Conservation (phyloP, 805 yeast species). For the Candida xyloterini region DNA sequence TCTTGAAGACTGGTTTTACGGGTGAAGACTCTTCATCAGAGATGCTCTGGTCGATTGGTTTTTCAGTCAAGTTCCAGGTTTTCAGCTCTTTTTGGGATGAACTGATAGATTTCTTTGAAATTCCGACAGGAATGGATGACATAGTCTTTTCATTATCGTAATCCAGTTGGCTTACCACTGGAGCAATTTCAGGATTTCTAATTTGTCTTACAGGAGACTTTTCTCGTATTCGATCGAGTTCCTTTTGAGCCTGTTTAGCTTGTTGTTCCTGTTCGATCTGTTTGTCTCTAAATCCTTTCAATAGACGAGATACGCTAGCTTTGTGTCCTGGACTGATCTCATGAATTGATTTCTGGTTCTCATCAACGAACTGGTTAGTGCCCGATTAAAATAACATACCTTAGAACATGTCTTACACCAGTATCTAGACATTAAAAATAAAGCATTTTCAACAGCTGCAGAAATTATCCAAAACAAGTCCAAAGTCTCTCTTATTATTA, state of each 20-base stretch:
- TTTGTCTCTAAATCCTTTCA: conserved; percentile 27
- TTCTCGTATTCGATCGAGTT: conserved; percentile 9
- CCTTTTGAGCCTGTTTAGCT: conserved; percentile 18
- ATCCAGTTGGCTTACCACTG: not conserved
- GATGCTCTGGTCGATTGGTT: conserved; percentile 13
- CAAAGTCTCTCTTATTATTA: no score
- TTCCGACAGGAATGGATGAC: conserved; percentile 1
- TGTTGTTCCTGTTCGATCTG: conserved; percentile 21
- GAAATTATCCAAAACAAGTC: no score
- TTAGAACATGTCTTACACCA: conserved; percentile 38
- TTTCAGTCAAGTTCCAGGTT: conserved; percentile 27
- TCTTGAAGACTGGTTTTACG: conserved; percentile 16
- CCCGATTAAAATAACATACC: conserved; percentile 24
- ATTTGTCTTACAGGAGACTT: not conserved
- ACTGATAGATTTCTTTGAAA: conserved; percentile 2
- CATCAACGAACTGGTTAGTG: conserved; percentile 36
- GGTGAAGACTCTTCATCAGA: conserved; percentile 8
- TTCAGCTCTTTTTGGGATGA: conserved; percentile 21
- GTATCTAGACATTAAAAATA: conserved; percentile 27
- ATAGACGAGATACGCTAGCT: conserved; percentile 17
- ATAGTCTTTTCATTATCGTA: not conserved
- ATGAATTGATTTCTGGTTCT: conserved; percentile 32
- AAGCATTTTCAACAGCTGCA: not conserved
- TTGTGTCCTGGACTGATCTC: conserved; percentile 35
- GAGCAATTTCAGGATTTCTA: not conserved